Conservation (phyloP, 345 rosid genomes). For the Salix brachista region DNA sequence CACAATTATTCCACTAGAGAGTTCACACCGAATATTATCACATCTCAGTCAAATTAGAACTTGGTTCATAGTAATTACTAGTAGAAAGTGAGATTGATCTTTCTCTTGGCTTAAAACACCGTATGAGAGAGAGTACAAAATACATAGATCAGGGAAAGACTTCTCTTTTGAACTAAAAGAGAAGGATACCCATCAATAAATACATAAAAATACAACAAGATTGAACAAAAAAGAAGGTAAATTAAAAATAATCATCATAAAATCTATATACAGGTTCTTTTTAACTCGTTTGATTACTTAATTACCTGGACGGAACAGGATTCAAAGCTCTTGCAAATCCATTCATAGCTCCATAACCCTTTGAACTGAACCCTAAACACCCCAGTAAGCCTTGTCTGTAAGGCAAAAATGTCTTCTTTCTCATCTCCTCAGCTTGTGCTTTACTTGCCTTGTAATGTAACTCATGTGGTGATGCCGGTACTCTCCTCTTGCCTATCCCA, state of each 20-base stretch:
- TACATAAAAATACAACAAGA: neutral
- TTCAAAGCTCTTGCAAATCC: constrained; percentile 84
- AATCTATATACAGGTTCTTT: constrained; percentile 21
- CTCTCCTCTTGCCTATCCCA: constrained; percentile 58
- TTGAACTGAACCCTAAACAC: constrained; percentile 91
- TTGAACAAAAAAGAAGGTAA: neutral
- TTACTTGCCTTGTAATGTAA: constrained; percentile 80
- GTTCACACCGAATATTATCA: neutral
- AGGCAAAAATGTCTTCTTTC: constrained; percentile 89
- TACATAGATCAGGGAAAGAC: constrained; percentile 5
- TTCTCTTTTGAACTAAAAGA: constrained; percentile 13
- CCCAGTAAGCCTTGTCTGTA: constrained; percentile 95
- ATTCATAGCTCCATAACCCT: constrained; percentile 89
- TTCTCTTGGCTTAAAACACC: neutral
- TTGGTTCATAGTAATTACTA: neutral
- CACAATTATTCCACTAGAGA: neutral
- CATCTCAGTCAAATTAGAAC: neutral
- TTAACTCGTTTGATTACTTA: neutral
- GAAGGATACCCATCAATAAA: constrained; percentile 5
- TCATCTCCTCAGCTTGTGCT: constrained; percentile 97
- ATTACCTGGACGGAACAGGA: constrained; percentile 84
- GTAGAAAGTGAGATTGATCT: neutral
- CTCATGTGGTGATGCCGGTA: constrained; percentile 82
- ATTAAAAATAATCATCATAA: neutral
- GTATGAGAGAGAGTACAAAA: constrained; percentile 8